Evolutionary conservation across 768 basidiomycete species (phyloP), one percentile per base, ranked within the genome.

Genomic region (Agaricus bisporus): DNA sequence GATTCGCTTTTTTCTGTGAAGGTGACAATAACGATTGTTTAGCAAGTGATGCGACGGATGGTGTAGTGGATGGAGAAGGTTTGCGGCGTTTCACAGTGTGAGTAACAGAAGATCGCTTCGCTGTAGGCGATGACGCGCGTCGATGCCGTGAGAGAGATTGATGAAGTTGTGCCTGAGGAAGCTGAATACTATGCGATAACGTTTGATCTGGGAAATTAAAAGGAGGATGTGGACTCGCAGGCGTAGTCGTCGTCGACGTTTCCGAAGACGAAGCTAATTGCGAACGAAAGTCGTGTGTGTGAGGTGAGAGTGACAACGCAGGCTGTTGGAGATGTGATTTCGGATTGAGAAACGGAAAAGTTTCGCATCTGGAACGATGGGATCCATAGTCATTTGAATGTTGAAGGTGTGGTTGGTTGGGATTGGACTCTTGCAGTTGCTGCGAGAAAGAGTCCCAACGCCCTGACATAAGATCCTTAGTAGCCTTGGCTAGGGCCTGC

Each of bases 1-100:
- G 93, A 61, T 95, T 95, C 38, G 87, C 87, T 64, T 94, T 91
- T 66, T 95, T 95, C 74, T 94, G 90, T 2, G 86, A 84, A 0
- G 88, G 81, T 1, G 86, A 85, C 22, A 95, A 77, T 22, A 93
- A 74, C 17, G 41, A 18, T 11, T 59, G 58, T 32, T 61, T 64
- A 11, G 60, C 8, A 12, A 54, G 12, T 41, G 25, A 11, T 4
- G 42, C 35, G 49, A 35, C n/a, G 29, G 58, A 28, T 49, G 52
- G 28, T 49, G 59, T n/a, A 1, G 43, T 32, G 43, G 55, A 44
- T 12, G 52, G 47, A 4, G 57, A 45, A 48, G 49, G 44, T 17
- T 36, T 32, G 17, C 28, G 43, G 15, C 43, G 54, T 38, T 55
- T 49, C 3, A 15, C 8, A 18, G 10, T 32, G 36, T 25, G 48